Evolutionary conservation across 2,329 filamentous ascomycete species (phyloP), one percentile per base, ranked within the genome.

Genomic region (Lojkania enalia): DNA sequence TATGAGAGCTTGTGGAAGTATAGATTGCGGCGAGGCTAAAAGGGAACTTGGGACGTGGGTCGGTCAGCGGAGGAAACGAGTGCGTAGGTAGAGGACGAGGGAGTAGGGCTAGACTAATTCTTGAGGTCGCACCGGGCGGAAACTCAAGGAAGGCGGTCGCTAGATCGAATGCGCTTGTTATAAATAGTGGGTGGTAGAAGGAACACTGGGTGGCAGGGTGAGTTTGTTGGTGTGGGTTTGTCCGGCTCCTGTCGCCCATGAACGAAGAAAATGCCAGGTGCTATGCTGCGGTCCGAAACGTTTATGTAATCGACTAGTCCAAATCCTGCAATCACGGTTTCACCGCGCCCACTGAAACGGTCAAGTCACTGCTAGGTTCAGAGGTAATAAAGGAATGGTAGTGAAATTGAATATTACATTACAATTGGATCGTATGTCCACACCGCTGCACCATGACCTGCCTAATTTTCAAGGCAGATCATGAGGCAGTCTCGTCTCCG

Each of bases 101-200:
- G 9, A 33, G 30, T 16, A 9, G 46, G 48, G 48, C 7, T 46
- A 50, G 49, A 44, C n/a, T n/a, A 46, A 51, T 46, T 48, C 46
- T 63, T 48, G 58, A 53, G 55, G 46, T 66, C 65, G 66, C 66
- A 53, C 65, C 64, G 46, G 64, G 66, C 65, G 63, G 58, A 52
- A 25, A 39, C 45, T 54, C 38, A 48, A 52, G 30, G 42, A 45
- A 37, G 37, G 52, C 42, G 58, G 60, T 63, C 57, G 60, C 58
- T 33, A 35, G 46, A 42, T 35, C 36, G 43, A 18, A 21, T 30
- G 20, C 12, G 51, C 49, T 52, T 55, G 51, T 43, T 41, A 45
- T 45, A 50, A 44, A 32, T 23, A 42, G 32, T 36, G 27, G 44
- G 46, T 35, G 6, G 20, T n/a, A 12, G 18, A 27, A 35, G 33